These are phyloP conservation scores for Vicia villosa DNA, from an alignment of 306 rosid genomes.

Conservation along the genomic window DNA sequence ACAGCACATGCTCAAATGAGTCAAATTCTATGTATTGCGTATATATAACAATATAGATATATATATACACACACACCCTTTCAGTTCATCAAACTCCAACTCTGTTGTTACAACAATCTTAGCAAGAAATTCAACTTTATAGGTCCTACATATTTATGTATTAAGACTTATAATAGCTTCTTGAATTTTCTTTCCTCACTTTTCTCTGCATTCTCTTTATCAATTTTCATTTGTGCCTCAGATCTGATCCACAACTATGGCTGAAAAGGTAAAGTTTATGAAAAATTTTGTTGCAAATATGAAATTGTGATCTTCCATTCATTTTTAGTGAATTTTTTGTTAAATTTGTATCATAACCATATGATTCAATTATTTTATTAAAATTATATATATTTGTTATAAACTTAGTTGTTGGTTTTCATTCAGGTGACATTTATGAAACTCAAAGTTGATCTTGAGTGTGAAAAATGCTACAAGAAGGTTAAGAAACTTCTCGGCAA, in stretches of 20 bases:
- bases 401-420: conserved; percentile 1
- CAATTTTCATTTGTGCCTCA: conserved; percentile 17
- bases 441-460: conserved; percentile 76
- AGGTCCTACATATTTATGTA: conserved; percentile 25
- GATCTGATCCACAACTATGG: conserved; percentile 47
- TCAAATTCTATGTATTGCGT: conserved; percentile 8
- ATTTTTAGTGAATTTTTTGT: too few species aligned
- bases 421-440: conserved; percentile 57
- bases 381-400: not conserved
- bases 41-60: not conserved
- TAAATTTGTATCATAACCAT: too few species aligned
- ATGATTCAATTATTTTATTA: too few species aligned
- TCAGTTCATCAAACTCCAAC: not conserved
- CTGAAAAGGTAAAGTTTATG: conserved; percentile 44
- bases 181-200: conserved; percentile 5
- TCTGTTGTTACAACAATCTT: conserved; percentile 14
- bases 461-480: conserved; percentile 70
- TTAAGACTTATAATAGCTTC: conserved; percentile 1
- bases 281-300: not conserved
- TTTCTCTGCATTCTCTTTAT: conserved; percentile 11
- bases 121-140: conserved; percentile 26
- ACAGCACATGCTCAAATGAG: conserved; percentile 38
- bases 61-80: not conserved
- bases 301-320: not conserved
- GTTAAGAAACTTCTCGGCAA: conserved; percentile 72